phyloP scores from a whole-genome alignment of 2,329 filamentous ascomycete genomes.

The Colletotrichum echinochloae region DNA sequence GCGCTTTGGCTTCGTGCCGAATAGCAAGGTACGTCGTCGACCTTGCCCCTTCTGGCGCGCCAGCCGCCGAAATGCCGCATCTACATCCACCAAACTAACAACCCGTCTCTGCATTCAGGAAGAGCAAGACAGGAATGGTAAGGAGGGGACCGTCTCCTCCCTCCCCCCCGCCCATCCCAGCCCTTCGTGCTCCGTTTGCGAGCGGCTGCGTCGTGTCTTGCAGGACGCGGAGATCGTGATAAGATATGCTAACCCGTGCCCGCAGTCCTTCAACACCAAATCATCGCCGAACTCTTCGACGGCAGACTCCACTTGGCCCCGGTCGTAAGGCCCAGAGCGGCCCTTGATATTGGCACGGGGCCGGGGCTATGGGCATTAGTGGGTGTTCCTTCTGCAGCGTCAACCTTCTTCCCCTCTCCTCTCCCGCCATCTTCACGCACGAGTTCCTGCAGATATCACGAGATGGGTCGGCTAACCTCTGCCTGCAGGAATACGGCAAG shows the following conservation, averaged over 20 bases:
- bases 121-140: constrained; percentile 48
- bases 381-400: constrained; percentile 29
- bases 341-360: constrained; percentile 48
- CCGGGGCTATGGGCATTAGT: constrained; percentile 48
- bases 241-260: constrained; percentile 14
- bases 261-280: constrained; percentile 46
- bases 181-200: background rate
- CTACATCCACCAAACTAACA: constrained; percentile 19
- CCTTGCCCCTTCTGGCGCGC: too few species aligned
- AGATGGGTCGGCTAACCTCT: constrained; percentile 28
- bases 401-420: background rate
- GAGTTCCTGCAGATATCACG: constrained; percentile 6
- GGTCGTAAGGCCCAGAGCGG: constrained; percentile 44
- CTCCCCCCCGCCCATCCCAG: too few species aligned
- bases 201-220: background rate
- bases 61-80: background rate
- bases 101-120: constrained; percentile 40
- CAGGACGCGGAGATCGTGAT: background rate
- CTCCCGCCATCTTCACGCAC: background rate
- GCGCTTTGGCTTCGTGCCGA: constrained; percentile 37
- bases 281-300: constrained; percentile 47
- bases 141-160: constrained; percentile 14
- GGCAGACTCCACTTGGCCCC: constrained; percentile 47
- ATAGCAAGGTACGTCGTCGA: constrained; percentile 25
- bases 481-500: constrained; percentile 44